Percentiles rank a stretch among this genome's conserved stretches.
phyloP scores from a whole-genome alignment of 2,329 filamentous ascomycete species.

The Penicillium digitatum region DNA sequence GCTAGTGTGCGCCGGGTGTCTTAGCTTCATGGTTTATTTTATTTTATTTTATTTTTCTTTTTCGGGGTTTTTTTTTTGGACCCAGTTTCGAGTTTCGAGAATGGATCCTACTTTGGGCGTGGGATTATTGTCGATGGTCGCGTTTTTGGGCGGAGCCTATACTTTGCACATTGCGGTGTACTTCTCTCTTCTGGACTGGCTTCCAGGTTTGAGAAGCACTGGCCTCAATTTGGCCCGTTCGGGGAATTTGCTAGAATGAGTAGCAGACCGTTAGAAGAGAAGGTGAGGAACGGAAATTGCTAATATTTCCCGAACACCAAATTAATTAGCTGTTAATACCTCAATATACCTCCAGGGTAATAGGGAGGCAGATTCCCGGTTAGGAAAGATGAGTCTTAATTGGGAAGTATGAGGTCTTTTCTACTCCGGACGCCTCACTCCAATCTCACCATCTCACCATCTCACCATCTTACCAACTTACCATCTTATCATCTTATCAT shows the following conservation, averaged over 20 bases:
- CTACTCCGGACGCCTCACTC: too few relatives aligned
- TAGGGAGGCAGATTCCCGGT: not conserved
- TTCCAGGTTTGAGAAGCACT: not conserved
- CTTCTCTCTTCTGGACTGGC: not conserved
- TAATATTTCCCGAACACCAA: not conserved
- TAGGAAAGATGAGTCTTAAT: not conserved
- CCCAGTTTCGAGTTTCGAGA: constrained; percentile 10
- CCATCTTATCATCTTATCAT: not conserved
- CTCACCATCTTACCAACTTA: not conserved
- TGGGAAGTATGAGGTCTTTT: not conserved
- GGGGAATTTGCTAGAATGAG: not conserved
- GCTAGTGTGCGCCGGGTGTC: constrained; percentile 17
- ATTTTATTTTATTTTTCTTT: not conserved
- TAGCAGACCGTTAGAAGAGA: not conserved
- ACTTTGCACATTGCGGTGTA: constrained; percentile 1
- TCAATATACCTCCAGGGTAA: not conserved
- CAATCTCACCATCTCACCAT: not conserved
- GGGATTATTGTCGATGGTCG: constrained; percentile 6
- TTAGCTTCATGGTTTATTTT: constrained; percentile 10
- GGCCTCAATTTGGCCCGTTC: constrained; percentile 6
- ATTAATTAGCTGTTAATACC: not conserved
- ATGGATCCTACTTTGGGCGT: not conserved
- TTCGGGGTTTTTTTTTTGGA: not conserved
- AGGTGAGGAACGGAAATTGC: not conserved
- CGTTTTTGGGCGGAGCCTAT: constrained; percentile 4